Conservation (phyloP, 2,329 filamentous ascomycete genomes). For the Didymella sp. region DNA sequence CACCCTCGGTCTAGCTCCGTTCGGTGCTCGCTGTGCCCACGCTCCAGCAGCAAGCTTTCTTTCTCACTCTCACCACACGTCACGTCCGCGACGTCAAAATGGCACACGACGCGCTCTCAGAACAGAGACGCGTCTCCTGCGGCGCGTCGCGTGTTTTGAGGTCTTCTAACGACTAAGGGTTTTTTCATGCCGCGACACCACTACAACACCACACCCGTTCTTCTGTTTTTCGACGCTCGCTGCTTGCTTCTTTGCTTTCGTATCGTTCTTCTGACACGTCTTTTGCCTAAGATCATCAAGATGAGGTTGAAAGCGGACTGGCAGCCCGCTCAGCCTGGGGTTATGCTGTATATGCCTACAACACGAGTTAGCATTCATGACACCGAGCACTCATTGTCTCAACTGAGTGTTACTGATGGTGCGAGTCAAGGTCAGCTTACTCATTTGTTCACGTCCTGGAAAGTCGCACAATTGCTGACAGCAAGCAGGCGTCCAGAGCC, state of each 20-base stretch:
- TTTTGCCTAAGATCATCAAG: not conserved
- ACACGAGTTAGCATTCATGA: not conserved
- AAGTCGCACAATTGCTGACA: not conserved
- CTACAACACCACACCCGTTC: not conserved
- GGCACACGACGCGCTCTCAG: not conserved
- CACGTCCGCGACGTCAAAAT: conserved; percentile 1
- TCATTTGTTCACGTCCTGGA: not conserved
- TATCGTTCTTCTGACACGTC: not conserved
- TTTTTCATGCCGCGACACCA: not conserved
- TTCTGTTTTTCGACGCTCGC: no score
- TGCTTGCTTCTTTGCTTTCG: not conserved
- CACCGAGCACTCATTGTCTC: not conserved
- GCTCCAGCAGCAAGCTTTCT: not conserved
- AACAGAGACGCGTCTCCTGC: not conserved
- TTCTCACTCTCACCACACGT: conserved; percentile 15
- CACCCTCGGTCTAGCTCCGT: no score
- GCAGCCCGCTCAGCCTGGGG: not conserved
- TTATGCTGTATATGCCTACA: conserved; percentile 2
- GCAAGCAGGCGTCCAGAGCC: not conserved
- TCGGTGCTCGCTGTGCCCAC: no score
- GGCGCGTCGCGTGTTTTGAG: no score
- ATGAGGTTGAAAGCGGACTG: not conserved
- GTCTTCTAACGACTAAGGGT: not conserved
- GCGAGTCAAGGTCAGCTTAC: not conserved
- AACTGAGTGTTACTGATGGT: not conserved